A percentile compares a stretch with the other conserved stretches of the same genome.
phyloP scores from a whole-genome alignment of 179 eudicot species.

The Silene vulgaris region DNA sequence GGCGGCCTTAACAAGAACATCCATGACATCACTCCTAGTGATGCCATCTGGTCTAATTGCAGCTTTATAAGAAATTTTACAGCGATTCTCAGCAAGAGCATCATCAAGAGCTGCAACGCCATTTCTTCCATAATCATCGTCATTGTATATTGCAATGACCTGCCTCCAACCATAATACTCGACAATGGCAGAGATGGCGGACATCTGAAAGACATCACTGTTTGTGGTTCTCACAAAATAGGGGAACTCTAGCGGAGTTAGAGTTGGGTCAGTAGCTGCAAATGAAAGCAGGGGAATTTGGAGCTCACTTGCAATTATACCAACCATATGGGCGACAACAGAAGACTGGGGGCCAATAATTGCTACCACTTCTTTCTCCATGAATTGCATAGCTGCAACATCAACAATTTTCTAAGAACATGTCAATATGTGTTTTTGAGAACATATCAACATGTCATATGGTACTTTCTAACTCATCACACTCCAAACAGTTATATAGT shows the following conservation, averaged over 20 bases:
- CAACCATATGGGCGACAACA: constrained; percentile 59
- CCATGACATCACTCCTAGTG: constrained; percentile 53
- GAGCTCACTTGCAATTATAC: constrained; percentile 61
- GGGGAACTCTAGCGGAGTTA: constrained; percentile 69
- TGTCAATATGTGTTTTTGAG: neutral
- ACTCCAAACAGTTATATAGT: constrained; percentile 13
- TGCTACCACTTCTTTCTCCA: constrained; percentile 68
- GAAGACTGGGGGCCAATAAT: constrained; percentile 93
- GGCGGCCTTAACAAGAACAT: constrained; percentile 64
- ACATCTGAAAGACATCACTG: constrained; percentile 76
- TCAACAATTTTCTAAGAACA: constrained; percentile 15
- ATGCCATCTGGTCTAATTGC: constrained; percentile 52
- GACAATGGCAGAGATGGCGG: constrained; percentile 63
- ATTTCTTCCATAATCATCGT: constrained; percentile 89
- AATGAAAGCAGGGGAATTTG: constrained; percentile 73
- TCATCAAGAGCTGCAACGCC: constrained; percentile 69
- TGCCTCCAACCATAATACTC: constrained; percentile 67
- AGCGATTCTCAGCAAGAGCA: constrained; percentile 62
- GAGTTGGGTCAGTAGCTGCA: constrained; percentile 87
- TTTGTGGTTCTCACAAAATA: constrained; percentile 66
- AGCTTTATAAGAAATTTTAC: constrained; percentile 61
- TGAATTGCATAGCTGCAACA: constrained; percentile 69
- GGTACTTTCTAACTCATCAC: neutral
- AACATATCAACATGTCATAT: constrained; percentile 2
- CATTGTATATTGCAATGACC: constrained; percentile 58